Evolutionary conservation across 345 rosid genomes (phyloP).

Genomic region (Salix suchowensis): DNA sequence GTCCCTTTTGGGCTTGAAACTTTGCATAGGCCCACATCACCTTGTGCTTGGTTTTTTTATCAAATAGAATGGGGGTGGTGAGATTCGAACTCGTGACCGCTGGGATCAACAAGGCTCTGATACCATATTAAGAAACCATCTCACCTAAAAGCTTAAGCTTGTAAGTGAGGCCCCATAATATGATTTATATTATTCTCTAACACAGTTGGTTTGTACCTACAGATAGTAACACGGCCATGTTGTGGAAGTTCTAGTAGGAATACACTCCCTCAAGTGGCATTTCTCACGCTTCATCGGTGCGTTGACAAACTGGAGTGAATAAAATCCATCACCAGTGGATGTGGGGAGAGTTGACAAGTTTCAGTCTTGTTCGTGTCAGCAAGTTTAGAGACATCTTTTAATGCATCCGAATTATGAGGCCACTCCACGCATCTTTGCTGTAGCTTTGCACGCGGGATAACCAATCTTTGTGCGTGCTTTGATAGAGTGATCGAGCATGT

Average conservation of each 20-base stretch:
- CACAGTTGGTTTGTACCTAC: neutral
- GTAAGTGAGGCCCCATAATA: rapidly evolving
- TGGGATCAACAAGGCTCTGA: too few relatives aligned
- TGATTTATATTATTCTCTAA: too few relatives aligned
- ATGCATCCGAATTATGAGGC: neutral
- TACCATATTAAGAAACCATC: too few relatives aligned
- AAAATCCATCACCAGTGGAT: neutral
- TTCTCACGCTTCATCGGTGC: neutral
- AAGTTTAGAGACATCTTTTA: neutral
- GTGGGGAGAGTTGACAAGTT: neutral
- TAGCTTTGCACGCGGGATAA: neutral
- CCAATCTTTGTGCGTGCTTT: neutral
- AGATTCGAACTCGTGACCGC: too few relatives aligned
- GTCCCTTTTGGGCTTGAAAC: too few relatives aligned
- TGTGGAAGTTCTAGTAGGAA: slow-evolving; percentile 11
- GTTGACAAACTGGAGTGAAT: neutral
- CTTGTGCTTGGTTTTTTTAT: too few relatives aligned
- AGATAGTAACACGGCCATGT: neutral
- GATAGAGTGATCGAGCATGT: neutral
- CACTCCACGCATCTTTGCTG: neutral
- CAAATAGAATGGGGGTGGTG: too few relatives aligned
- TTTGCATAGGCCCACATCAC: too few relatives aligned
- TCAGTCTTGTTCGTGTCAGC: neutral
- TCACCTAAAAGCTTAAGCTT: too few relatives aligned
- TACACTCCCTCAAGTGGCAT: slow-evolving; percentile 5